Conservation (phyloP, 805 yeast genomes). For the Candida montana region DNA sequence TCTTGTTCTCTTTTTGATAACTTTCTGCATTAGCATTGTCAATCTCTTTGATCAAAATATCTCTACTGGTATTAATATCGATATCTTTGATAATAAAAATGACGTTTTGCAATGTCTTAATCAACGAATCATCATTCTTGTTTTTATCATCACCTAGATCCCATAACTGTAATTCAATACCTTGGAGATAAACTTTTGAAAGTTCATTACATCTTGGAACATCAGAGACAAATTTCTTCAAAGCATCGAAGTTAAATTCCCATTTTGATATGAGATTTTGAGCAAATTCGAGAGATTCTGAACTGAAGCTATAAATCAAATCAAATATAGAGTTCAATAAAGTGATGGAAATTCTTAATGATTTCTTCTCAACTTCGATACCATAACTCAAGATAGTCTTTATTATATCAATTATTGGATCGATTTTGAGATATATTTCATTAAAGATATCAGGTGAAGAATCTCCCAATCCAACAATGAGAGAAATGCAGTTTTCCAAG, state of each 20-base stretch:
- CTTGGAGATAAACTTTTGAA: conserved; percentile 30
- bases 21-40: conserved; percentile 29
- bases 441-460: conserved; percentile 58
- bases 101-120: conserved; percentile 21
- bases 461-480: conserved; percentile 60
- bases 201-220: conserved; percentile 26
- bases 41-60: conserved; percentile 21
- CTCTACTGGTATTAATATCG: conserved; percentile 29
- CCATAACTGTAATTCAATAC: conserved; percentile 33
- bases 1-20: conserved; percentile 33
- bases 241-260: conserved; percentile 14
- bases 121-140: conserved; percentile 20
- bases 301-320: conserved; percentile 53
- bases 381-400: conserved; percentile 26
- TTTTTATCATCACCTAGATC: conserved; percentile 25
- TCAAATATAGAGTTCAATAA: conserved; percentile 51
- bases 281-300: conserved; percentile 53
- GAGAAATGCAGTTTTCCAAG: conserved; percentile 67
- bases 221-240: conserved; percentile 10
- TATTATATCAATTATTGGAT: conserved; percentile 23
- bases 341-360: conserved; percentile 32
- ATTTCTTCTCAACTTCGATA: conserved; percentile 21
- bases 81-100: conserved; percentile 26
- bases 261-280: conserved; percentile 15
- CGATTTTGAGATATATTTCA: conserved; percentile 27